Evolutionary conservation across 2,329 filamentous ascomycete species (phyloP).

Genomic region (Cercospora zeina): DNA sequence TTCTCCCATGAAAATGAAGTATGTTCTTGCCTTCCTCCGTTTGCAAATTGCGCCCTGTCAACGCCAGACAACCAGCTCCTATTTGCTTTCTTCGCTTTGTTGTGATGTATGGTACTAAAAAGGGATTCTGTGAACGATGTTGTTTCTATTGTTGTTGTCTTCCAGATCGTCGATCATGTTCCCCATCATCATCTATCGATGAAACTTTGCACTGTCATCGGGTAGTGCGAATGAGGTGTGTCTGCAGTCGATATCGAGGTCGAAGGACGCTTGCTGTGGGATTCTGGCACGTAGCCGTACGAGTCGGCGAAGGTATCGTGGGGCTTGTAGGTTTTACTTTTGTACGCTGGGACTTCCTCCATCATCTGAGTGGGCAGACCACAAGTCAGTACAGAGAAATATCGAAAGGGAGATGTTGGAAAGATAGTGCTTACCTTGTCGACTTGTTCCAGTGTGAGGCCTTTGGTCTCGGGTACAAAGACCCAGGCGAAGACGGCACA

Average conservation of each 20-base stretch:
- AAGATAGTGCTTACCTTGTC: slow-evolving; percentile 11
- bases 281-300: slow-evolving; percentile 18
- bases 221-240: not conserved
- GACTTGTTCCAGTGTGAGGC: slow-evolving; percentile 42
- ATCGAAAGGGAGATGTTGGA: not conserved
- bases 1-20: no score
- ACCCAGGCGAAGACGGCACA: slow-evolving; percentile 43
- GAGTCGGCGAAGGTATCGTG: slow-evolving; percentile 38
- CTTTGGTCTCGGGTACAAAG: slow-evolving; percentile 45
- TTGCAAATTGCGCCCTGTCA: no score
- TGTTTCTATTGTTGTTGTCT: no score
- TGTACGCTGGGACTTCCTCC: slow-evolving; percentile 51
- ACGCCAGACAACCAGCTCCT: no score
- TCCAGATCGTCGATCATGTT: not conserved
- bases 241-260: slow-evolving; percentile 3
- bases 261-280: slow-evolving; percentile 5
- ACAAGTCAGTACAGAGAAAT: slow-evolving; percentile 19
- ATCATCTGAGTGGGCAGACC: slow-evolving; percentile 41
- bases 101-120: no score
- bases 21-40: no score
- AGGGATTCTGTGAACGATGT: no score
- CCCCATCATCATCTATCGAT: slow-evolving; percentile 19
- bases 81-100: no score
- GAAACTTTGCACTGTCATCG: slow-evolving; percentile 24
- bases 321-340: slow-evolving; percentile 37